Percentiles rank a stretch among this genome's conserved stretches.
These are phyloP conservation scores for Termitomyces sp. DNA, from an alignment of 768 basidiomycete species.

Conservation along the genomic window DNA sequence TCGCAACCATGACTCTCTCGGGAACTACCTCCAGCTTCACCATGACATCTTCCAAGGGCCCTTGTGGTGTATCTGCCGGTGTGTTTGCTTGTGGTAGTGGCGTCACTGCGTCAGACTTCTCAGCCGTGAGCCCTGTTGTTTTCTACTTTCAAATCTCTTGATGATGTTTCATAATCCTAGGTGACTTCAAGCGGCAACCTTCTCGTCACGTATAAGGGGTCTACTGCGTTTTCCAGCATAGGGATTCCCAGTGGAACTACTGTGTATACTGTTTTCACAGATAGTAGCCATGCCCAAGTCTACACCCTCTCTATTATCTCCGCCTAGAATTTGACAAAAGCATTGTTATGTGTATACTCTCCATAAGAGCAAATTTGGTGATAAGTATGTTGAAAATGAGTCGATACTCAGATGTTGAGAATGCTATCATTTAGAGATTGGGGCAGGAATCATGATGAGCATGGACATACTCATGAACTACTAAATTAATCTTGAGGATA, in stretches of 20 bases:
- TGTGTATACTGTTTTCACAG: conserved; percentile 33
- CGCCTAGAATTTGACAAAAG: conserved; percentile 14
- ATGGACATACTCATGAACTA: too few relatives aligned
- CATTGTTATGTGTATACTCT: not conserved
- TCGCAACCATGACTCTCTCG: conserved; percentile 47
- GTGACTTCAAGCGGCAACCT: conserved; percentile 40
- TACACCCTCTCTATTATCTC: conserved; percentile 34
- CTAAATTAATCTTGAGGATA: too few relatives aligned
- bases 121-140: conserved; percentile 35
- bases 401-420: too few relatives aligned
- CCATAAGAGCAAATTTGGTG: not conserved
- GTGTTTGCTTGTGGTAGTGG: conserved; percentile 47
- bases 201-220: conserved; percentile 44
- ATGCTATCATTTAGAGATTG: too few relatives aligned
- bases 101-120: conserved; percentile 40
- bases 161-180: conserved; percentile 18
- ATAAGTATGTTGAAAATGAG: too few relatives aligned
- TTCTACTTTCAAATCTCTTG: conserved; percentile 1
- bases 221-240: conserved; percentile 46
- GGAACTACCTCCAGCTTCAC: conserved; percentile 48
- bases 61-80: conserved; percentile 43
- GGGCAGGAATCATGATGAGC: too few relatives aligned
- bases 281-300: conserved; percentile 23
- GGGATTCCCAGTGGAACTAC: conserved; percentile 43
- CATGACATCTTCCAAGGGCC: conserved; percentile 53